Conservation (phyloP, 148 eudicot genomes). For the Vaccinium macrocarpon region DNA sequence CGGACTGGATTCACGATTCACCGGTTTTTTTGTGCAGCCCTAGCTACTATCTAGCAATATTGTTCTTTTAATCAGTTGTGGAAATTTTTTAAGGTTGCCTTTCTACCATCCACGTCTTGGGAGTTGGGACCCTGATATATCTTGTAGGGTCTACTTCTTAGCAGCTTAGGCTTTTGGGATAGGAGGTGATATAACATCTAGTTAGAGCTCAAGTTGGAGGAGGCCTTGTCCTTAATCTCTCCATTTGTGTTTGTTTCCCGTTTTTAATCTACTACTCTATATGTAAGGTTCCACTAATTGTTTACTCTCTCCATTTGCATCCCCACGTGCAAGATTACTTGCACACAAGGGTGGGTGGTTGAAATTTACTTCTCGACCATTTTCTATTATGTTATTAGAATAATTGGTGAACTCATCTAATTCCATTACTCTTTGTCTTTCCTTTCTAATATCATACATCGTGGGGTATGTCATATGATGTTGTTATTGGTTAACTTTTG, state of each 20-base stretch:
- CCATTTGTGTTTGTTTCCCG: not conserved
- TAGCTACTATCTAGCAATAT: not conserved
- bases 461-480: conserved; percentile 18
- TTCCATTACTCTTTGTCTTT: not conserved
- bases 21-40: too few relatives aligned
- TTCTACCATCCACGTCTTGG: not conserved
- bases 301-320: not conserved
- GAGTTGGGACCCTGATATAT: not conserved
- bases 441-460: not conserved
- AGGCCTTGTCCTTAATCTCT: not conserved
- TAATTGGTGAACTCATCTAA: not conserved
- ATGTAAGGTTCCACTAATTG: not conserved
- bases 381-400: not conserved
- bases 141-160: not conserved
- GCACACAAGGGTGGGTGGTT: not conserved
- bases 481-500: conserved; percentile 29
- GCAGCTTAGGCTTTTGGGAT: not conserved
- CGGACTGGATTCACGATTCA: too few relatives aligned
- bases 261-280: not conserved
- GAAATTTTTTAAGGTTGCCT: not conserved
- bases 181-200: not conserved
- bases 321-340: not conserved
- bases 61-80: not conserved
- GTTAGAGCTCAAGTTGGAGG: not conserved
- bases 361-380: not conserved